Conservation (phyloP, 768 basidiomycete genomes). For the Lyophyllum shimeji region DNA sequence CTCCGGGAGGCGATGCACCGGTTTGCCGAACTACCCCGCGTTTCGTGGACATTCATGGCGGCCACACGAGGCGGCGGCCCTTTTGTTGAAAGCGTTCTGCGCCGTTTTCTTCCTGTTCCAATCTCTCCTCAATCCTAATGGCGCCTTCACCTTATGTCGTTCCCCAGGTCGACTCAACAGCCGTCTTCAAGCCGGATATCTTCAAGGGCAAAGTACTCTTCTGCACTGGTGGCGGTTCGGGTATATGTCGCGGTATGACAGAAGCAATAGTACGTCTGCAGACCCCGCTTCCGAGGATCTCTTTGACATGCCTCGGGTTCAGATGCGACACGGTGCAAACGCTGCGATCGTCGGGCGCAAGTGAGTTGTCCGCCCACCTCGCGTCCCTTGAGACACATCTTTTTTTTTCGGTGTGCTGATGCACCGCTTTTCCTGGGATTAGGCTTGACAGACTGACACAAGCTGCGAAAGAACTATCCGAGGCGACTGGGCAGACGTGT, state of each 20-base stretch:
- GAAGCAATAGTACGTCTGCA: conserved; percentile 66
- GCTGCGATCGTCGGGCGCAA: conserved; percentile 86
- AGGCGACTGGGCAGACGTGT: conserved; percentile 68
- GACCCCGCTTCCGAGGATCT: background rate
- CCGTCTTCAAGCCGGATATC: conserved; percentile 74
- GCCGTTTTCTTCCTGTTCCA: background rate
- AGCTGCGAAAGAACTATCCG: conserved; percentile 69
- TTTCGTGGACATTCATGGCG: background rate
- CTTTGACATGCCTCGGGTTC: background rate
- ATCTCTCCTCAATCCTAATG: conserved; percentile 26
- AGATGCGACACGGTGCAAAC: conserved; percentile 85
- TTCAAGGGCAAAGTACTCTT: conserved; percentile 91
- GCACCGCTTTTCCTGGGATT: background rate
- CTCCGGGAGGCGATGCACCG: background rate
- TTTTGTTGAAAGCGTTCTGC: background rate
- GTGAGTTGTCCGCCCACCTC: conserved; percentile 41
- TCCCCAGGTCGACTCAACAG: conserved; percentile 51
- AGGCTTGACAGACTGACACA: conserved; percentile 72
- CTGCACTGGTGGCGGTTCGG: conserved; percentile 90
- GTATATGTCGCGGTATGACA: conserved; percentile 90
- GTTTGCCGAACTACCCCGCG: background rate
- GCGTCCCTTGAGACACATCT: background rate
- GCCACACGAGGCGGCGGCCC: background rate
- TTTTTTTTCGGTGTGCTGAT: conserved; percentile 1
- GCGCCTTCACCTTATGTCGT: conserved; percentile 38